Conservation (phyloP, 208 protist species). For the Leishmania guyanensis region DNA sequence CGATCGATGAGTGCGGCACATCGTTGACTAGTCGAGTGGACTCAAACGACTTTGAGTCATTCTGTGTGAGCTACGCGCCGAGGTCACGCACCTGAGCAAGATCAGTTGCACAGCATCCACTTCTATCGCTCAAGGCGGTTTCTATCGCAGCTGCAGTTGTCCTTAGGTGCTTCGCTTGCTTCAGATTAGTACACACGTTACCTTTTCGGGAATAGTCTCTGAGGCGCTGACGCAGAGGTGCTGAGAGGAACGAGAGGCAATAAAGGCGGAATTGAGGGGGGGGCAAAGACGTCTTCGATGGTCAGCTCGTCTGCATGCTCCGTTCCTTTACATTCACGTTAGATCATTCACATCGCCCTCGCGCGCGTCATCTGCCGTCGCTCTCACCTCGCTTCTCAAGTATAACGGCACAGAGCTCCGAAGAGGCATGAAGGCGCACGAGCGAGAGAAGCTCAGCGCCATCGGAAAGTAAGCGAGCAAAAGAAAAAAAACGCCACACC, state of each 20-base stretch:
- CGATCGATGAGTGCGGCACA: neutral
- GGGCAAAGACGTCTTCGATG: neutral
- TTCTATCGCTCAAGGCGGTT: neutral
- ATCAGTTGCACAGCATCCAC: neutral
- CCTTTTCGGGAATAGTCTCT: neutral
- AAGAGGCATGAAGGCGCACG: neutral
- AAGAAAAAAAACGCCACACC: neutral
- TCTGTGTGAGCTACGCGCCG: neutral
- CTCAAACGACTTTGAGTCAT: neutral
- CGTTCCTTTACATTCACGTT: neutral
- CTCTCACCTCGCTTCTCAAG: neutral
- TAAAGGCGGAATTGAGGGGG: neutral
- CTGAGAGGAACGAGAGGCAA: neutral
- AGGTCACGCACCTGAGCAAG: neutral
- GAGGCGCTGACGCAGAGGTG: neutral
- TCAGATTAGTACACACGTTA: neutral
- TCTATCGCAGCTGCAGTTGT: neutral
- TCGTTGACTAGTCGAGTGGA: neutral
- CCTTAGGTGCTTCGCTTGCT: too few relatives aligned
- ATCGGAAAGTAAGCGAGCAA: neutral
- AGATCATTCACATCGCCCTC: neutral
- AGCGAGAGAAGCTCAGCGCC: neutral
- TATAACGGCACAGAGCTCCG: neutral
- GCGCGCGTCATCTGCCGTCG: neutral
- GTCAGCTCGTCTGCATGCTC: neutral